Base-by-base conservation (phyloP, 2,329 filamentous ascomycete genomes). In the Trichophyton verrucosum region DNA sequence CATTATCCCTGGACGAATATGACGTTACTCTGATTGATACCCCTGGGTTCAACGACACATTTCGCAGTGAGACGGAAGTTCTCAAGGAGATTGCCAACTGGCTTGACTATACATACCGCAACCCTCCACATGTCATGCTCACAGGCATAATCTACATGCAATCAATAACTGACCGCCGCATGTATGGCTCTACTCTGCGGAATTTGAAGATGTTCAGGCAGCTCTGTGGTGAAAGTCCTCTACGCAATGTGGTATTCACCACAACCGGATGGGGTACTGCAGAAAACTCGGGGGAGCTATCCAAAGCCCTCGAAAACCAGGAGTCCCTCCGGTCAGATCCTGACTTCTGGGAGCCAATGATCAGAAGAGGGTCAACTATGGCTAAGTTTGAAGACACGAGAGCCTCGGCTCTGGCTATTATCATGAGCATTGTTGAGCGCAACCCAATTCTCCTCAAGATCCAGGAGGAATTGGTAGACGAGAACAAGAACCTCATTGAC, bases 11-110 rank as follows among this genome's bases (percentile, higher is more conserved):
- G 20, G 57, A 59, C 27, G 24, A 59, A 36, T 59, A 59, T 15
- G 51, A 60, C n/a, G 20, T 44, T 36, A 56, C 38, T 42, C 59
- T 66, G 3, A 61, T 66, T 30, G 64, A 66, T 20, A 66, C 65
- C 2, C 65, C 65, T 15, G 65, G 65, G 1, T 65, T 65, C 61
- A 60, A 60, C 40, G 59, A 60, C 22, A 60, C 47, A 9, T 56
- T 56, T 46, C 47, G 51, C 47, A 60, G 59, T 15, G 51, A 60
- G 30, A 56, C 47, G 20, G 59, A 56, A 8, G 59, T 60, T 22
- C 24, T 56, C 27, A 60, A 55, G 47, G 36, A 56, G 20, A 46
- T 60, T 33, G 47, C 51, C n/a, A 60, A 56, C 30, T 60, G 59
- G 59, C 59, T 60, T 33, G 59, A 60, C 13, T 60, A 59, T 42